These are phyloP conservation scores for Stephania yunnanensis DNA, from an alignment of 164 flowering plant genomes.

Conservation along the genomic window DNA sequence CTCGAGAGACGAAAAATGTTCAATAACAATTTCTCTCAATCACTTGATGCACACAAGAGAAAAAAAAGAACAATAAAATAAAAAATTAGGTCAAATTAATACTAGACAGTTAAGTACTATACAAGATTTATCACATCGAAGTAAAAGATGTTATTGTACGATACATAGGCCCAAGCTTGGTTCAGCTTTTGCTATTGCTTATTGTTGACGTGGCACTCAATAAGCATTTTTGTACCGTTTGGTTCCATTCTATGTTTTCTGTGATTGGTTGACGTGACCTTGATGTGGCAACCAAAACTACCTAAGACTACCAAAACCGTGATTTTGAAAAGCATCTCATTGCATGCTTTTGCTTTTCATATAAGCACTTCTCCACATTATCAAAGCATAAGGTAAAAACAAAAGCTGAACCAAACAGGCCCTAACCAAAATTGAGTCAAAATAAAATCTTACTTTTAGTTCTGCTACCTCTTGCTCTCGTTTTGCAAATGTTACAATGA, in stretches of 20 bases:
- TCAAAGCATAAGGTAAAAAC: too few relatives aligned
- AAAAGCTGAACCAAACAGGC: background rate
- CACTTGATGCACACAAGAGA: background rate
- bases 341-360: too few relatives aligned
- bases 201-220: too few relatives aligned
- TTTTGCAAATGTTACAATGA: constrained; percentile 92
- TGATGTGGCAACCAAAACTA: too few relatives aligned
- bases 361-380: too few relatives aligned
- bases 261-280: too few relatives aligned
- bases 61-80: background rate
- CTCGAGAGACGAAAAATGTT: background rate
- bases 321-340: too few relatives aligned
- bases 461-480: constrained; percentile 97
- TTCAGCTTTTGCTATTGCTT: too few relatives aligned
- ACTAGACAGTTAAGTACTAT: background rate
- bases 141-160: background rate
- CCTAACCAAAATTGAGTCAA: background rate
- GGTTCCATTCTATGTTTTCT: too few relatives aligned
- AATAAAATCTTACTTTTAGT: constrained; percentile 48
- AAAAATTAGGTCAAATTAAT: background rate
- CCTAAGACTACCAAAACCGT: too few relatives aligned
- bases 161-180: too few relatives aligned
- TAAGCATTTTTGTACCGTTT: too few relatives aligned
- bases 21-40: background rate
- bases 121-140: background rate